Conservation (phyloP, 257 asterid genomes). For the Solanum sejunctum region DNA sequence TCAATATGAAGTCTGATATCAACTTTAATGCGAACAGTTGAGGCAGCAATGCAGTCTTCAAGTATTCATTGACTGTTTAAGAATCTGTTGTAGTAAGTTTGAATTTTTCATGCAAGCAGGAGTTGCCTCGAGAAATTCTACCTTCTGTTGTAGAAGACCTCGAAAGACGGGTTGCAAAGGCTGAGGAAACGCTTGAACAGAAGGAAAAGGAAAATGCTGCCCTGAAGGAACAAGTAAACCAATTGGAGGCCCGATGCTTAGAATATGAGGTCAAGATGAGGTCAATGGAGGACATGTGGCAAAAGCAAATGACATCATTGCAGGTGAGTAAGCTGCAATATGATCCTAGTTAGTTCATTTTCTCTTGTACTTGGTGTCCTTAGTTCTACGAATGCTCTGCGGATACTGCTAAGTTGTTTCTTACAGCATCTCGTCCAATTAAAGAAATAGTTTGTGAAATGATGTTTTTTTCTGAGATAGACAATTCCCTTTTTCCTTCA, state of each 20-base stretch:
- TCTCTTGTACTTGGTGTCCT: background rate
- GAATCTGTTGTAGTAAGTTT: conserved; percentile 6
- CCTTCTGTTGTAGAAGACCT: conserved; percentile 64
- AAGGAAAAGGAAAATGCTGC: conserved; percentile 72
- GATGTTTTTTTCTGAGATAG: background rate
- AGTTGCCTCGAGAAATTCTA: conserved; percentile 27
- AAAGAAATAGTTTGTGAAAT: background rate
- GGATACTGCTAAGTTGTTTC: background rate
- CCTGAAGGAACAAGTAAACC: conserved; percentile 54
- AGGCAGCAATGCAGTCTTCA: background rate
- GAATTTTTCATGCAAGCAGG: conserved; percentile 32
- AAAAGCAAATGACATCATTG: conserved; percentile 70
- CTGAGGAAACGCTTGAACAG: conserved; percentile 32
- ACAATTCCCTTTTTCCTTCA: background rate
- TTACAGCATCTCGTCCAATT: background rate
- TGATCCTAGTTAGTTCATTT: background rate
- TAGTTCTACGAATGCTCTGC: background rate
- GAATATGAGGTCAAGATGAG: conserved; percentile 75
- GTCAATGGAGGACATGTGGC: conserved; percentile 91
- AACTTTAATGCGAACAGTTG: background rate
- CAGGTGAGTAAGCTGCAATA: conserved; percentile 43
- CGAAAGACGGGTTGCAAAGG: conserved; percentile 35
- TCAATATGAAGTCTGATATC: background rate
- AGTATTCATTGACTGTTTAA: background rate
- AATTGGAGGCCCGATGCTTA: conserved; percentile 45